Percentiles rank a stretch among this genome's conserved stretches.
Conservation (phyloP, 306 rosid genomes). For the Neltuma alba region DNA sequence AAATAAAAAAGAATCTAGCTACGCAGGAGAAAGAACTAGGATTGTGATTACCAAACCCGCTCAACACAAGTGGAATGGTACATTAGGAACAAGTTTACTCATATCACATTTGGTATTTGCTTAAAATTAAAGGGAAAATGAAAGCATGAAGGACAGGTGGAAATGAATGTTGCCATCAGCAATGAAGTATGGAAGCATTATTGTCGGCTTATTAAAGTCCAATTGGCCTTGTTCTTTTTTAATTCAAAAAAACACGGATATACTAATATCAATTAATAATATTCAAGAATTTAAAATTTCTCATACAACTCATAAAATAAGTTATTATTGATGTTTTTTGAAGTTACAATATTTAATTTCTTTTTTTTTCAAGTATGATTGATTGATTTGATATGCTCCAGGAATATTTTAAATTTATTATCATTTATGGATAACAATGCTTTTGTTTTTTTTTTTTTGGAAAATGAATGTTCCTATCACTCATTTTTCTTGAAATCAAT, state of each 20-base stretch:
- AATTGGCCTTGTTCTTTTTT: too few relatives aligned
- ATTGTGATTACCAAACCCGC: neutral
- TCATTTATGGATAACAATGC: neutral
- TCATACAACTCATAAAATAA: neutral
- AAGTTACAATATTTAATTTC: too few relatives aligned
- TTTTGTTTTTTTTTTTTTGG: too few relatives aligned
- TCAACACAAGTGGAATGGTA: neutral
- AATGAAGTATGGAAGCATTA: neutral
- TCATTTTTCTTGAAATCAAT: neutral
- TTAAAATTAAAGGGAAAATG: constrained; percentile 6
- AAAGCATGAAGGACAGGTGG: neutral
- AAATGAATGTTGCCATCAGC: neutral
- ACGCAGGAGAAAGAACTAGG: neutral
- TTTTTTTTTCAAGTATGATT: neutral
- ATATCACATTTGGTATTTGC: neutral
- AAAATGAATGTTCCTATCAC: neutral
- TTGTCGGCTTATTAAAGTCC: neutral
- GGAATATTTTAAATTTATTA: neutral
- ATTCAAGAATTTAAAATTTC: neutral
- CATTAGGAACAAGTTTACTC: neutral
- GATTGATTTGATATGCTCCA: neutral
- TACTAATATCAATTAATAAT: neutral
- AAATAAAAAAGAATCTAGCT: neutral
- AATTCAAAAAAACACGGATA: too few relatives aligned
- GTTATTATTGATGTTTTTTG: too few relatives aligned